These are phyloP conservation scores for Pugionium dolabratum DNA, from an alignment of 345 rosid genomes.

Conservation along the genomic window DNA sequence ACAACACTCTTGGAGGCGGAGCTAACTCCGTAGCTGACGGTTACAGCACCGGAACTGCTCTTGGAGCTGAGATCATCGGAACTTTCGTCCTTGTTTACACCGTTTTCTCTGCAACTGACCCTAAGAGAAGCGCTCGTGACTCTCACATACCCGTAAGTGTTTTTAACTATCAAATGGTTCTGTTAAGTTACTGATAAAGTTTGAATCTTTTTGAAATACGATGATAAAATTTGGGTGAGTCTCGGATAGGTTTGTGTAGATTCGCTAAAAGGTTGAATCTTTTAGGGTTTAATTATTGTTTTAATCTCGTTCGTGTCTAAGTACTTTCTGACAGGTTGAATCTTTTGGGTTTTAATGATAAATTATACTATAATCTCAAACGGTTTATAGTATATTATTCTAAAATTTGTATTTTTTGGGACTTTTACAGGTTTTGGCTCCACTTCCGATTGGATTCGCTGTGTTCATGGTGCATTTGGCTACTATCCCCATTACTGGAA, in stretches of 20 bases:
- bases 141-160: conserved; percentile 88
- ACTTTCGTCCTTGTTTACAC: conserved; percentile 90
- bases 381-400: background rate
- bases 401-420: background rate
- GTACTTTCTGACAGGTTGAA: background rate
- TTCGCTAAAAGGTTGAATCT: conserved; percentile 6
- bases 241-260: background rate
- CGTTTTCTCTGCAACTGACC: conserved; percentile 92
- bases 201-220: background rate
- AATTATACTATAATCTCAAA: background rate
- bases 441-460: conserved; percentile 77
- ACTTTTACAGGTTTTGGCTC: conserved; percentile 52
- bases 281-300: background rate
- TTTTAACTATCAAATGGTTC: background rate
- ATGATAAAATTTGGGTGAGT: background rate
- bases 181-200: background rate
- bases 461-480: conserved; percentile 83
- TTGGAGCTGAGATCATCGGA: conserved; percentile 87
- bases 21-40: conserved; percentile 60
- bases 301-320: background rate
- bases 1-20: conserved; percentile 62
- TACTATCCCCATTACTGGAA: conserved; percentile 77
- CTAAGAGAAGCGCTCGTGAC: conserved; percentile 89
- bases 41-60: conserved; percentile 57
- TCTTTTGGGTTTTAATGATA: background rate